Evolutionary conservation across 345 rosid genomes (phyloP).

Genomic region (Theobroma cacao): DNA sequence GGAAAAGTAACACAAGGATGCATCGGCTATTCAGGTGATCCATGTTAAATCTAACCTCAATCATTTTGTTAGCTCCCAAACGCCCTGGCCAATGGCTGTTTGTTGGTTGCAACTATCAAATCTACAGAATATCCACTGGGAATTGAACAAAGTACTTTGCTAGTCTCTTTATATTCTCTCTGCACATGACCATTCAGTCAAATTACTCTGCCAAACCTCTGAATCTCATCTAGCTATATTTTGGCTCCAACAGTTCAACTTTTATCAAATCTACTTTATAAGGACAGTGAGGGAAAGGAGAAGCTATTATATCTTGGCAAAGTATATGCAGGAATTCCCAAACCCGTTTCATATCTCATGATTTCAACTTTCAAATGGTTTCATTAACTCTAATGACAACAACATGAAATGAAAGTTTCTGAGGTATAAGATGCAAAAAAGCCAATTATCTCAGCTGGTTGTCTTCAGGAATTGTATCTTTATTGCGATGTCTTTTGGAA

Average conservation of each 20-base stretch:
- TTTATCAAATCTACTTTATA: too few relatives aligned
- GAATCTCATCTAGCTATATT: too few relatives aligned
- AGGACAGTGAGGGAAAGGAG: too few relatives aligned
- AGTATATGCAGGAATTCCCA: slow-evolving; percentile 26
- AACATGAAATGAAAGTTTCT: background rate
- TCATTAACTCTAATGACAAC: background rate
- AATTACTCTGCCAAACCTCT: too few relatives aligned
- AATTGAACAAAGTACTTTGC: background rate
- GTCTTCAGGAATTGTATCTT: background rate
- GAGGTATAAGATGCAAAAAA: background rate
- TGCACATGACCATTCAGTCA: too few relatives aligned
- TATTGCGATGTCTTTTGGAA: background rate
- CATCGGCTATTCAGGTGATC: too few relatives aligned
- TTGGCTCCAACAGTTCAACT: too few relatives aligned
- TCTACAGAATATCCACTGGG: background rate
- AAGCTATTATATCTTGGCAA: background rate
- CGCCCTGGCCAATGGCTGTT: too few relatives aligned
- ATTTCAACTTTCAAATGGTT: background rate
- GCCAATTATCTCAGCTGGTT: background rate
- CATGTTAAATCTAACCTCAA: too few relatives aligned
- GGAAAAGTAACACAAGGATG: background rate
- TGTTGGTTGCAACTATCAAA: too few relatives aligned
- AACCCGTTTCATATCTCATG: background rate
- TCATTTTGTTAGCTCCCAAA: too few relatives aligned
- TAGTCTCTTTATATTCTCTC: background rate